Conservation (phyloP, 331 rosid genomes). For the Quercus lobata region DNA sequence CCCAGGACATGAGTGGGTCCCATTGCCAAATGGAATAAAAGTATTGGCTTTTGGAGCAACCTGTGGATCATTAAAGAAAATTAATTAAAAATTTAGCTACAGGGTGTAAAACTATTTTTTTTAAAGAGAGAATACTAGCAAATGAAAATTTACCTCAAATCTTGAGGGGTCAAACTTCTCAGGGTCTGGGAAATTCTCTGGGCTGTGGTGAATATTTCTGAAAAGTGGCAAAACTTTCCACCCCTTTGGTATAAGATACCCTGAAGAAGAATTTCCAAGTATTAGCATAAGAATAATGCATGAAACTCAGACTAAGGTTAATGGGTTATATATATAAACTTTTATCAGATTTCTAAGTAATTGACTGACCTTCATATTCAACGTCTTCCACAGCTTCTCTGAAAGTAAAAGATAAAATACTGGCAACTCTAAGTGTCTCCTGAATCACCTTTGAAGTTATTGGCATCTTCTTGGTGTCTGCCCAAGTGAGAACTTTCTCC, state of each 20-base stretch:
- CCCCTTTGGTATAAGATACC: conserved; percentile 84
- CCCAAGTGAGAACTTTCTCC: conserved; percentile 58
- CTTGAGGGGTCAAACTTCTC: conserved; percentile 85
- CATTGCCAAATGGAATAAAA: conserved; percentile 90
- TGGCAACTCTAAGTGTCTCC: conserved; percentile 83
- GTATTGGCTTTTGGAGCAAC: conserved; percentile 81
- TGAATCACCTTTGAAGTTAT: conserved; percentile 73
- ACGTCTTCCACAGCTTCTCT: conserved; percentile 89
- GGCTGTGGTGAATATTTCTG: conserved; percentile 83
- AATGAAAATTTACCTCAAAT: conserved; percentile 57
- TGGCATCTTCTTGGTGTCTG: conserved; percentile 71
- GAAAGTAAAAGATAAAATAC: conserved; percentile 81
- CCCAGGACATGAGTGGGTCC: conserved; percentile 85
- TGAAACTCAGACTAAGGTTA: not conserved
- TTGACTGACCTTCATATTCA: conserved; percentile 66
- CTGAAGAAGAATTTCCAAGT: conserved; percentile 28
- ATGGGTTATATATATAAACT: not conserved
- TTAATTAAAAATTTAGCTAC: not conserved
- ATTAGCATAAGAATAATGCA: not conserved
- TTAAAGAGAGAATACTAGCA: too few species aligned
- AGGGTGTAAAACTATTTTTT: not conserved
- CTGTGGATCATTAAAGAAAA: conserved; percentile 30
- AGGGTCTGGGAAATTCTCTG: conserved; percentile 69
- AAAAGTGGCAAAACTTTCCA: conserved; percentile 91
- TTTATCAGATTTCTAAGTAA: conserved; percentile 4